Percentiles rank a stretch among this genome's conserved stretches.
Evolutionary conservation across 225 moss, liverwort and hornwort genomes (phyloP).

Genomic region (Sphagnum contortum): DNA sequence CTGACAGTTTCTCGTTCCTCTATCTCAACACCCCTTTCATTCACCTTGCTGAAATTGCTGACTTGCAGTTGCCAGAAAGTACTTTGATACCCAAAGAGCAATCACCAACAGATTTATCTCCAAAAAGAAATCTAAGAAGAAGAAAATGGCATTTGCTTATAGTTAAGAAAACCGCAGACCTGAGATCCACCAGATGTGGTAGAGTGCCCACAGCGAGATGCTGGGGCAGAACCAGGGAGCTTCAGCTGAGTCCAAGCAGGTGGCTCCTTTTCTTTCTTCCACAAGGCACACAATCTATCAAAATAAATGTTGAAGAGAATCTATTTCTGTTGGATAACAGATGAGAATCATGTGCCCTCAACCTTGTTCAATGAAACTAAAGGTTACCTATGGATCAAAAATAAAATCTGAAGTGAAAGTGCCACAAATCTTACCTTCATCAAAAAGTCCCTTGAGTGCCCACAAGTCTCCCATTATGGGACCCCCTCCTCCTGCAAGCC

Average conservation of each 20-base stretch:
- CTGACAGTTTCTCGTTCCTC: background rate
- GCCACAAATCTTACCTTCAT: slow-evolving; percentile 50
- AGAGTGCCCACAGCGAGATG: slow-evolving; percentile 94
- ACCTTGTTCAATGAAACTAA: too few relatives aligned
- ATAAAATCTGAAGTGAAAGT: too few relatives aligned
- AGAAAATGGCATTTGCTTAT: too few relatives aligned
- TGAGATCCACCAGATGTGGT: slow-evolving; percentile 85
- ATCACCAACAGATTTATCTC: too few relatives aligned
- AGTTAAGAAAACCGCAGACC: slow-evolving; percentile 30
- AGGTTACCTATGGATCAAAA: too few relatives aligned
- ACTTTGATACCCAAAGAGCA: too few relatives aligned
- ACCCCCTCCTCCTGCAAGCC: slow-evolving; percentile 81
- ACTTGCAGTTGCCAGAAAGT: too few relatives aligned
- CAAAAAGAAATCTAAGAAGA: too few relatives aligned
- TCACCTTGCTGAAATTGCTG: background rate
- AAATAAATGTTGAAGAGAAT: too few relatives aligned
- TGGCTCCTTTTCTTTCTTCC: slow-evolving; percentile 81
- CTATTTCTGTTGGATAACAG: too few relatives aligned
- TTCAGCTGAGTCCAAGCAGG: slow-evolving; percentile 95
- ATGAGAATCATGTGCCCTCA: too few relatives aligned
- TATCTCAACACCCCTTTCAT: background rate
- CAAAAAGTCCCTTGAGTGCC: slow-evolving; percentile 97
- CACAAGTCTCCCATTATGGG: slow-evolving; percentile 98
- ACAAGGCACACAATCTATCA: slow-evolving; percentile 13
- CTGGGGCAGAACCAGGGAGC: slow-evolving; percentile 85